Percentiles rank a stretch among this genome's conserved stretches.
Conservation (phyloP, 371 early-diverging fungal genomes). For the Coemansia sp. region DNA sequence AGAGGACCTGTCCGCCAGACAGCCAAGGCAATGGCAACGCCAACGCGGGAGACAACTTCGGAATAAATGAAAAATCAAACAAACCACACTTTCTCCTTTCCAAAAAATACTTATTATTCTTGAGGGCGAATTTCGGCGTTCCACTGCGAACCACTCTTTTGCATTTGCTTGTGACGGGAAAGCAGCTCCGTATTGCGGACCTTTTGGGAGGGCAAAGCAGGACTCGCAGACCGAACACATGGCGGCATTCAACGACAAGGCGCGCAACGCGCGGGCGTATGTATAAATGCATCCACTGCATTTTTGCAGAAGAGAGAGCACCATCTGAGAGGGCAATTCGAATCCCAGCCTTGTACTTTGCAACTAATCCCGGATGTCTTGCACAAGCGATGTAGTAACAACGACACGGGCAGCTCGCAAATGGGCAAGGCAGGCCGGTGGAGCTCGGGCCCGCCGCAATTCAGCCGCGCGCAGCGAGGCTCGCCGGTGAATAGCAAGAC, state of each 20-base stretch:
- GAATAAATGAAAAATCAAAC: too few relatives aligned
- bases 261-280: constrained; percentile 26
- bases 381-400: not conserved
- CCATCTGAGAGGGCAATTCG: too few relatives aligned
- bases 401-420: constrained; percentile 4
- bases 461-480: constrained; percentile 21
- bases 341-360: not conserved
- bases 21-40: too few relatives aligned
- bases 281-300: constrained; percentile 2
- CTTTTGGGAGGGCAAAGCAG: too few relatives aligned
- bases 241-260: constrained; percentile 33
- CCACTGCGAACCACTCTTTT: too few relatives aligned
- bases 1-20: too few relatives aligned
- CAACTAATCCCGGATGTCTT: not conserved
- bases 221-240: constrained; percentile 3
- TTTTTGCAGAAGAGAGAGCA: not conserved
- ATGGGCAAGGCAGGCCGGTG: constrained; percentile 19
- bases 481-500: constrained; percentile 11
- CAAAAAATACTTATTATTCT: too few relatives aligned
- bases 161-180: too few relatives aligned
- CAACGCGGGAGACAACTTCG: too few relatives aligned
- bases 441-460: constrained; percentile 40
- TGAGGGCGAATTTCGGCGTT: too few relatives aligned
- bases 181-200: too few relatives aligned
- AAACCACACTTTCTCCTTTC: too few relatives aligned